Base-by-base conservation (phyloP, 2,329 filamentous ascomycete species). In the Aspergillus intermedius region DNA sequence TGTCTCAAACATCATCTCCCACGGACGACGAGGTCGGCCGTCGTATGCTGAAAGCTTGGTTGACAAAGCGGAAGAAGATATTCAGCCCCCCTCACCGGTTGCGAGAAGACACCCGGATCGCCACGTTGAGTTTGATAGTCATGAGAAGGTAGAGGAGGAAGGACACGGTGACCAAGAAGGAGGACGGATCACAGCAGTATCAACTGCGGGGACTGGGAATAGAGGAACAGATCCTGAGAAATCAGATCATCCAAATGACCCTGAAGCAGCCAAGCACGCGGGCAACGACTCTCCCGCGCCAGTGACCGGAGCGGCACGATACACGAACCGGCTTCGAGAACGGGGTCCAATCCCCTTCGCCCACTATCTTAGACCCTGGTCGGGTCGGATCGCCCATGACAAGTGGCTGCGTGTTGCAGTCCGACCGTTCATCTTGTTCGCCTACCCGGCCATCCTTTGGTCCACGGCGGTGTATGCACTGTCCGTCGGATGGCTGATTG, bases 401-500 rank as follows among this genome's bases (percentile, higher is more conserved):
- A 85, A 76, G 8, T 97, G 91, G 90, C 67, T 85, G 64, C 85
- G 83, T 51, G 88, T 88, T 15, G 84, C 86, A 48, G 40, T 86
- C 4, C 80, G 91, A 1, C 93, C 91, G 0, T 88, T 97, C 52
- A 82, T 96, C 42, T 78, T 97, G 1, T 95, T 85, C 59, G 81
- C 85, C 1, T 96, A 97, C 61, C 93, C 93, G 0, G 81, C 87
- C 0, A 87, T 97, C 1, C 78, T 96, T 7, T 97, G 91, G 91
- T 91, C 88, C 5, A 75, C 89, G 0, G 75, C 87, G 0, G 82
- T 95, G 3, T 97, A 97, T 65, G 76, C 90, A 0, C 84, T 93
- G 58, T 93, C 90, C 0, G 81, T 97, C 5, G 91, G 91, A 34
- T 97, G 91, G 93, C 78, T 97, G 23, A 96, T 97, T 56, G 90